Evolutionary conservation across 2,329 filamentous ascomycete genomes (phyloP).

Genomic region (Graphilbum fragrans): DNA sequence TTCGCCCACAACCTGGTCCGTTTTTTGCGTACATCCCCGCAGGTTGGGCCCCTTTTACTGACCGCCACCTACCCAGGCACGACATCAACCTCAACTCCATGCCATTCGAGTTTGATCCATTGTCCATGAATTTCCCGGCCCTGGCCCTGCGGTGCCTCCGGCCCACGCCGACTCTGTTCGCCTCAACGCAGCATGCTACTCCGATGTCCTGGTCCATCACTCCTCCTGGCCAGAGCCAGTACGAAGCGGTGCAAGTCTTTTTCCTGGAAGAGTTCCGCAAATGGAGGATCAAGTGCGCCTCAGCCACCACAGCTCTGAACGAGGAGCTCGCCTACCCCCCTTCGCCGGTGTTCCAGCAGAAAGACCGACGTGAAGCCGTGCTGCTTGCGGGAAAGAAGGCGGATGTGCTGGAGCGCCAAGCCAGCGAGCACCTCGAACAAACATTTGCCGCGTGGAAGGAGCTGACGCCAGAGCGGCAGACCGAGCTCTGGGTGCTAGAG

Average conservation of each 20-base stretch:
- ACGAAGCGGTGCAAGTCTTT: slow-evolving; percentile 54
- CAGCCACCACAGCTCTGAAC: slow-evolving; percentile 32
- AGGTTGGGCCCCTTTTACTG: neutral
- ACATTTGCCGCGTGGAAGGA: slow-evolving; percentile 67
- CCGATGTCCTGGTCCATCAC: slow-evolving; percentile 70
- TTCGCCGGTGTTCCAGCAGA: slow-evolving; percentile 22
- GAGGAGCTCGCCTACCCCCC: slow-evolving; percentile 42
- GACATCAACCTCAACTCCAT: slow-evolving; percentile 41
- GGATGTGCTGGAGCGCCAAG: slow-evolving; percentile 52
- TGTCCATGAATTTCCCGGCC: slow-evolving; percentile 74
- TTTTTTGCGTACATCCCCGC: neutral
- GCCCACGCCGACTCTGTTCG: slow-evolving; percentile 71
- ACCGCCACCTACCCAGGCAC: slow-evolving; percentile 1
- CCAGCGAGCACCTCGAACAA: slow-evolving; percentile 63
- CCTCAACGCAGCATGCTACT: slow-evolving; percentile 66
- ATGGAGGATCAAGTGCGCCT: slow-evolving; percentile 45
- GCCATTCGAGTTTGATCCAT: slow-evolving; percentile 72
- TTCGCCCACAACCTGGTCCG: slow-evolving; percentile 2
- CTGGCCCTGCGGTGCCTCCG: slow-evolving; percentile 73
- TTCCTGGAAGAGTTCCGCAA: slow-evolving; percentile 56
- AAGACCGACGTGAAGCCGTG: slow-evolving; percentile 32
- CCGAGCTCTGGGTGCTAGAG: slow-evolving; percentile 49
- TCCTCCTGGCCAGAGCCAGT: slow-evolving; percentile 62
- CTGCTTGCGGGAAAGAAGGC: slow-evolving; percentile 38
- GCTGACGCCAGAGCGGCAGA: slow-evolving; percentile 42